Base-by-base conservation (phyloP, 768 basidiomycete species). In the Trametes cinnabarina region DNA sequence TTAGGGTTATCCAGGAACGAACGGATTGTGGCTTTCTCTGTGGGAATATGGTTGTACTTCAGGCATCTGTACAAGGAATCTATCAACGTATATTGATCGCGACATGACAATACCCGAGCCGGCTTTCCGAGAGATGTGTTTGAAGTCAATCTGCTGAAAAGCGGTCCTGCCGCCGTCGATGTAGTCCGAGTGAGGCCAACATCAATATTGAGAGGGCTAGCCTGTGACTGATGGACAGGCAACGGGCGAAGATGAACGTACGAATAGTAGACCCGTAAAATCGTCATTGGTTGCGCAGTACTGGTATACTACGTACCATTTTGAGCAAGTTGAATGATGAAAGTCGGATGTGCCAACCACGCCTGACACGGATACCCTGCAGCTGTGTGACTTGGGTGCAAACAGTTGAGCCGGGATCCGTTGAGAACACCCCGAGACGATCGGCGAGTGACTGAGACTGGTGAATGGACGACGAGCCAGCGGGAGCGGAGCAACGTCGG, bases 401-500 rank as follows among this genome's bases (percentile, higher is more conserved):
- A 55, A 40, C 52, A 9, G 46, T 43, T 17, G 34, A n/a, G 10
- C 53, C 37, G 54, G 19, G 1, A 11, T 9, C 12, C 19, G 34
- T 46, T 20, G 30, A 14, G 30, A 7, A 20, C 11, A 7, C 19
- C 44, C 44, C 44, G 44, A 46, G 44, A 14, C 28, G 23, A 39
- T 51, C 44, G 44, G 50, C 37, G n/a, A 51, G 23, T 32, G 12
- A 37, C 15, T 14, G 35, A 19, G 3, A 39, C 37, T 15, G 15
- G 23, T 8, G 8, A 2, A 22, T 43, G 26, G 9, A 19, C 15
- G 26, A 30, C 32, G 25, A 20, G 25, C 26, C 51, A 32, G 34
- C 50, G 46, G 43, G 11, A 23, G 22, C 58, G 58, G 58, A 30
- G 20, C 44, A 42, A 35, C 20, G 39, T 41, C 58, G 58, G 58